Evolutionary conservation across 2,329 filamentous ascomycete species (phyloP).

Genomic region (Aschersonia sp.): DNA sequence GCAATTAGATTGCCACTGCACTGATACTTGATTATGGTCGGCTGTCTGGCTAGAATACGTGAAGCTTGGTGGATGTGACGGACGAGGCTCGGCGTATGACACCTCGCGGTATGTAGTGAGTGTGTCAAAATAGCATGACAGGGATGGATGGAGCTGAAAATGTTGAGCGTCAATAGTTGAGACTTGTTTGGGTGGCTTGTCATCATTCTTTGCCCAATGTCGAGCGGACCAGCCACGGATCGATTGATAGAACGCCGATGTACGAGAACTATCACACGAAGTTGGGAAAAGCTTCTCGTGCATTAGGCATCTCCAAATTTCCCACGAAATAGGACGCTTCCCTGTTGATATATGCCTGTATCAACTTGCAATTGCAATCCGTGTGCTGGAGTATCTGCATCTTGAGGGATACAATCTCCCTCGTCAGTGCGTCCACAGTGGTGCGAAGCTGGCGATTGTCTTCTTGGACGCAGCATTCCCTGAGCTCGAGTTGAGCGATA

Average conservation of each 20-base stretch:
- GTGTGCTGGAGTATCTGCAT: conserved; percentile 10
- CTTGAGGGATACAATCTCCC: conserved; percentile 10
- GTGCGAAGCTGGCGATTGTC: conserved; percentile 5
- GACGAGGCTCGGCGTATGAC: too few relatives aligned
- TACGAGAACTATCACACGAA: not conserved
- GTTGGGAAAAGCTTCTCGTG: not conserved
- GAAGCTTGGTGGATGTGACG: too few relatives aligned
- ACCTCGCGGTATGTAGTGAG: too few relatives aligned
- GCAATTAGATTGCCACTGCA: too few relatives aligned
- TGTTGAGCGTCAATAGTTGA: too few relatives aligned
- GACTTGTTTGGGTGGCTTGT: too few relatives aligned
- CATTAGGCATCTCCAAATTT: not conserved
- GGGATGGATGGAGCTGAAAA: too few relatives aligned
- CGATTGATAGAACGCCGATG: not conserved
- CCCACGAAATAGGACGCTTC: conserved; percentile 8
- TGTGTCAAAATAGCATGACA: too few relatives aligned
- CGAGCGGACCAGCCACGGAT: not conserved
- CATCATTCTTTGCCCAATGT: too few relatives aligned
- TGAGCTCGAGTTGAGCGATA: conserved; percentile 4
- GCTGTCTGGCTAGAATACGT: too few relatives aligned
- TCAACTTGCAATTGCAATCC: conserved; percentile 9
- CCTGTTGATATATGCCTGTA: conserved; percentile 9
- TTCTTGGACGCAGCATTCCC: conserved; percentile 8
- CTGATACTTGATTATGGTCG: too few relatives aligned
- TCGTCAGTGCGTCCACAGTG: conserved; percentile 6